phyloP scores from a whole-genome alignment of 139 green algal species.

The Ettlia oleoabundans region DNA sequence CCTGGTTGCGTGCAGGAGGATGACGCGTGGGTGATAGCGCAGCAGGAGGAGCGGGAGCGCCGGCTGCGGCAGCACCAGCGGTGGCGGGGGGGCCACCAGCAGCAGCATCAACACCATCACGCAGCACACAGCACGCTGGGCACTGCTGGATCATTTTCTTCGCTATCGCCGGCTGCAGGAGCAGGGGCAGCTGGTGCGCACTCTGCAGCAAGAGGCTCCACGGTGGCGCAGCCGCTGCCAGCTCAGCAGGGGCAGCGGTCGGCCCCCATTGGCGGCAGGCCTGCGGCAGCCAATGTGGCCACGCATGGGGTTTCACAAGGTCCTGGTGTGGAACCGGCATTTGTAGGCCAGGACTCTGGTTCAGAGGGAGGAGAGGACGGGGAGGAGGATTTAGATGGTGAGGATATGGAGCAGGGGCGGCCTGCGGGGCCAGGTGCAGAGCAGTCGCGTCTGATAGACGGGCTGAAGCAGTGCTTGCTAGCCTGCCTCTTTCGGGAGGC shows the following conservation, averaged over 20 bases:
- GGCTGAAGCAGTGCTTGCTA: constrained; percentile 47
- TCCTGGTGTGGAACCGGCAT: not conserved
- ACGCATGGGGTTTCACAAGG: too few species aligned
- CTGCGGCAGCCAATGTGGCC: not conserved
- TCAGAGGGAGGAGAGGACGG: not conserved
- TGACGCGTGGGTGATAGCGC: constrained; percentile 54
- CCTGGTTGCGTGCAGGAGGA: constrained; percentile 50
- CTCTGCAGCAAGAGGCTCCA: not conserved
- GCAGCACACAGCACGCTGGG: not conserved
- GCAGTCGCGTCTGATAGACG: not conserved
- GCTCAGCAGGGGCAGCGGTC: not conserved
- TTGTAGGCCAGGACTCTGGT: not conserved
- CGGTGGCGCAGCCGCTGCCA: not conserved
- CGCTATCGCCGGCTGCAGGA: not conserved
- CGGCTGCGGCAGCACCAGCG: not conserved
- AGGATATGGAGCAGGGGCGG: not conserved
- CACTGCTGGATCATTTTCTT: not conserved
- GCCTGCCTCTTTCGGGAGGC: constrained; percentile 35
- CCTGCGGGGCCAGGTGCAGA: not conserved
- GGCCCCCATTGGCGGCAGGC: not conserved
- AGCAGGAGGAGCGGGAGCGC: constrained; percentile 24
- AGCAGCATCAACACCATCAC: not conserved
- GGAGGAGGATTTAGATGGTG: not conserved
- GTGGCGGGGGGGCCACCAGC: not conserved
- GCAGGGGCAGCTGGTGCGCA: not conserved